A percentile compares a stretch with the other conserved stretches of the same genome.
These are phyloP conservation scores for Ramaria sp. DNA, from an alignment of 768 basidiomycete genomes.

Conservation along the genomic window DNA sequence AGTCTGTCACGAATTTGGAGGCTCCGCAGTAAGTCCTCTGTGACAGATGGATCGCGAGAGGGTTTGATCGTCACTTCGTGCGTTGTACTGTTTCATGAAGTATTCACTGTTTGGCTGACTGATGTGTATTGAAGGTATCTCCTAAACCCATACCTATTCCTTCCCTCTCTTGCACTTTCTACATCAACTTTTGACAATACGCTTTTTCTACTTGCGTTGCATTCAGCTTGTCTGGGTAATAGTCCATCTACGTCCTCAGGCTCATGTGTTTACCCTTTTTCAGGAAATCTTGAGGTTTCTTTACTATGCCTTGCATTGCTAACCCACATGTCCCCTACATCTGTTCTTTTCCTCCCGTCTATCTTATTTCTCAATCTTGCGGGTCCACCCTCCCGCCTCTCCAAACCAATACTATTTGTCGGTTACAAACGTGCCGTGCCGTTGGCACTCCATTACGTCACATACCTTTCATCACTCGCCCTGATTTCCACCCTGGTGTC, in stretches of 20 bases:
- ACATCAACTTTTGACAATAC: constrained; percentile 78
- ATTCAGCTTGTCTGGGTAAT: constrained; percentile 61
- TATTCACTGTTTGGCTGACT: constrained; percentile 3
- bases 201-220: constrained; percentile 51
- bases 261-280: not conserved
- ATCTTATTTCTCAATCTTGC: constrained; percentile 52
- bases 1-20: constrained; percentile 60
- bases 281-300: constrained; percentile 50
- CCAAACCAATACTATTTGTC: constrained; percentile 37
- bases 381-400: constrained; percentile 55
- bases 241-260: not conserved
- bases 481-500: constrained; percentile 43
- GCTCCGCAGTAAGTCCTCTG: constrained; percentile 38
- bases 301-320: constrained; percentile 63
- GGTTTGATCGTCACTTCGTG: constrained; percentile 56
- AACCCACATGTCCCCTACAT: constrained; percentile 63
- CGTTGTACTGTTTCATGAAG: constrained; percentile 18
- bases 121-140: constrained; percentile 49
- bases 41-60: constrained; percentile 35
- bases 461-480: constrained; percentile 39
- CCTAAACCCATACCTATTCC: constrained; percentile 79
- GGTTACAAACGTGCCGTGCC: constrained; percentile 16
- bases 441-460: constrained; percentile 37
- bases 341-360: constrained; percentile 55
- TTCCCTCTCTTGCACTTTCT: constrained; percentile 72